Evolutionary conservation across 306 rosid species (phyloP), one percentile per base, ranked within the genome.

Genomic region (Pueraria montana): DNA sequence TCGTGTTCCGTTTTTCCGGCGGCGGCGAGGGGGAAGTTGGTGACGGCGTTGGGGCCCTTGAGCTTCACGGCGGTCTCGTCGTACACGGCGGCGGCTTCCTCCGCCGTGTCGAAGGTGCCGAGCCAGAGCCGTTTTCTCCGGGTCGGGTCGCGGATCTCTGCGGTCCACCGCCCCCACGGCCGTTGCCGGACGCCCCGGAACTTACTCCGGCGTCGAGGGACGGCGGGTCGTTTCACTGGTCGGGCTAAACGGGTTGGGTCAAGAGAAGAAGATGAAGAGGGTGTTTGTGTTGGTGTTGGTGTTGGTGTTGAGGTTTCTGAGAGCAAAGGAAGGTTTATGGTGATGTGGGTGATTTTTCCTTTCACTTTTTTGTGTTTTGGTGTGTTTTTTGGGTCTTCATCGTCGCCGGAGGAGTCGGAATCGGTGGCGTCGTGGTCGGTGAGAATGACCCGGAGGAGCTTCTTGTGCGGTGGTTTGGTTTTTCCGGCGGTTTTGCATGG

Each of bases 131-230:
- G 92, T 62, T 92, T 94, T 13, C 91, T 17, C 0, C 68, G 91
- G 20, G 0, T 74, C 40, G 98, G 97, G 92, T 94, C 97, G 0
- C 98, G 97, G 76, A 94, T 91, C 90, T 94, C 98, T 1, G 98
- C 98, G 0, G 98, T 97, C 97, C 97, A 94, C 0, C 93, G 87
- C 0, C 98, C 98, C 98, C 98, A 94, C 0, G 97, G 95, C n/a
- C 98, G 52, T 84, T 89, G 94, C 3, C 98, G 90, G 11, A 94
- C 98, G 0, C 98, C 98, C 0, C 96, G 69, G 74, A 90, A 94
- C 86, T 85, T 91, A 6, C 24, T 86, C 17, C 68, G 73, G 45
- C 52, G 84, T 81, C 86, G 84, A 18, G 43, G 27, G 6, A 20
- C 72, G 30, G 30, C 43, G 49, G 20, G 52, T 0, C 66, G 68